These are phyloP conservation scores for Aegilops speltoides DNA, from an alignment of 176 grass and related monocot genomes.

Conservation along the genomic window DNA sequence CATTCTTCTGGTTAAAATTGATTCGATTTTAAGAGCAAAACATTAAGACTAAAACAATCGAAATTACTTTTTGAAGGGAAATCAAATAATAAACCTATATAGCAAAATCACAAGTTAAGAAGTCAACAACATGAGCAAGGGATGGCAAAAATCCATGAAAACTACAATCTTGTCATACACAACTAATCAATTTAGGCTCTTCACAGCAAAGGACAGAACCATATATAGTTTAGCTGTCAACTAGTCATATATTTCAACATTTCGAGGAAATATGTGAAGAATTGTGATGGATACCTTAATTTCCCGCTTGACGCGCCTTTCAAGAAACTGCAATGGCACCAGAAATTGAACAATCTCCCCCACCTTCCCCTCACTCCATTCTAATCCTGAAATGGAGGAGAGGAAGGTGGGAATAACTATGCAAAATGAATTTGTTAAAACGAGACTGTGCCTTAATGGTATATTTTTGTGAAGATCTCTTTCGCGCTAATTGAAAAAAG, in stretches of 20 bases:
- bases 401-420: conserved; percentile 31
- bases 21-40: neutral
- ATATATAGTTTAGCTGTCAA: neutral
- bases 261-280: neutral
- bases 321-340: neutral
- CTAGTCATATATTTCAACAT: neutral
- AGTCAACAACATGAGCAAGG: neutral
- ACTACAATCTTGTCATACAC: neutral
- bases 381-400: conserved; percentile 32
- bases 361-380: conserved; percentile 42
- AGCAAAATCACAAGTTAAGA: conserved; percentile 2
- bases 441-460: neutral
- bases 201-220: neutral
- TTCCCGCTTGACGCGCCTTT: neutral
- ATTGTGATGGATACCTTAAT: conserved; percentile 1
- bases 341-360: neutral
- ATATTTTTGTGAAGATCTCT: neutral
- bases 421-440: conserved; percentile 13
- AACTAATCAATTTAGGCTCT: neutral
- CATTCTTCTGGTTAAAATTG: neutral
- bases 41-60: neutral
- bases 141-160: neutral
- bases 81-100: neutral
- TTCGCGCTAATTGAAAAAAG: neutral
- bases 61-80: neutral